Evolutionary conservation across 2,329 filamentous ascomycete genomes (phyloP), one percentile per base, ranked within the genome.

Genomic region (Fusarium sp.): DNA sequence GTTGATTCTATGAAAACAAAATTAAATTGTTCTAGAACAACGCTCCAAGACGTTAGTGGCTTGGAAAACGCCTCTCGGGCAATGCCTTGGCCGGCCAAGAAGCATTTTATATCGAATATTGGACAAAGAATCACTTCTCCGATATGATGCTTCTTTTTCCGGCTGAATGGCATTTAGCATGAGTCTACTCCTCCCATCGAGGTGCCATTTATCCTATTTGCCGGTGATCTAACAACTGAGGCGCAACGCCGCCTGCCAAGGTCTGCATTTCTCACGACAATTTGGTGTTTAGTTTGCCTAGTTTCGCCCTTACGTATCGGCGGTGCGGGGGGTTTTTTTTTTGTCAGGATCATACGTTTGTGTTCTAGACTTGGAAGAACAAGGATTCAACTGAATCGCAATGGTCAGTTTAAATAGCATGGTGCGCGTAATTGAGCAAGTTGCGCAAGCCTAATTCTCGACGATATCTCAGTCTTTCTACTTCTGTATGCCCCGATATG

Each of bases 11-110:
- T 19, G 29, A 25, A 44, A 16, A 29, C 49, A 31, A 49, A 42
- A 59, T 48, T 46, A 39, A 73, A 55, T 61, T 55, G 54, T 76
- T 76, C 70, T 75, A 70, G 74, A 76, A 76, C 51, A 45, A 51
- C 44, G 38, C 44, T 63, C 42, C 25, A n/a, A 27, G 29, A 23
- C 44, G 52, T 69, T 64, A 58, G 49, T 69, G 61, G 61, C 46
- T 62, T 35, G 18, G 27, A 23, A 39, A 62, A 57, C 61, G 65
- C 71, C 60, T 63, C 59, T 63, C 57, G 66, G 71, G 39, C 27
- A 51, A 72, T 67, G 57, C 63, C 65, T 66, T 55, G 51, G 41
- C 55, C 19, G 48, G 52, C 46, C 21, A 38, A 51, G 45, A 58
- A 52, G 27, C 39, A 60, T 69, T 60, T 54, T 55, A 49, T 44